Evolutionary conservation across 371 early-diverging fungal genomes (phyloP).

Genomic region (Mortierella sp.): DNA sequence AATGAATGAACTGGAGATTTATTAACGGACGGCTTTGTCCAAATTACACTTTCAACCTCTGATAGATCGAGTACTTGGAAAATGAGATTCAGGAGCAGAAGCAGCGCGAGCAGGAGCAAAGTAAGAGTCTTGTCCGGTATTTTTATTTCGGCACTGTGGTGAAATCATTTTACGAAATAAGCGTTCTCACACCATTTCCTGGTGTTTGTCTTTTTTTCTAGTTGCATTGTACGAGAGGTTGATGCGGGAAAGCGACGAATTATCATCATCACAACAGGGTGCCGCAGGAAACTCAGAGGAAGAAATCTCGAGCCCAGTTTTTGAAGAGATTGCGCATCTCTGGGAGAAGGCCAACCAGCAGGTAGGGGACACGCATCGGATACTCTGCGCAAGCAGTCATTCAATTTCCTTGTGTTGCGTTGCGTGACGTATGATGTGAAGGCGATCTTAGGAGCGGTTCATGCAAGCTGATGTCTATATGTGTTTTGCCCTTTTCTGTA

Average conservation of each 20-base stretch:
- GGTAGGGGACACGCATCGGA: slow-evolving; percentile 14
- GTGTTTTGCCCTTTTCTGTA: too few species aligned
- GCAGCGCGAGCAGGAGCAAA: slow-evolving; percentile 23
- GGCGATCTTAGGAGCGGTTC: too few species aligned
- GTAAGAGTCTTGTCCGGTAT: not conserved
- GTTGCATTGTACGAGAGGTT: slow-evolving; percentile 28
- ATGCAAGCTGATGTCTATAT: too few species aligned
- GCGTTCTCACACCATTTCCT: not conserved
- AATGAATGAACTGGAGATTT: not conserved
- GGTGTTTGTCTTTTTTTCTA: not conserved
- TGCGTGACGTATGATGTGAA: too few species aligned
- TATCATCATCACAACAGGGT: slow-evolving; percentile 15
- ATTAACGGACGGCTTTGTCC: not conserved
- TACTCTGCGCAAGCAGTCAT: not conserved
- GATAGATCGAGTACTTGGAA: slow-evolving; percentile 29
- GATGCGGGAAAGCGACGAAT: slow-evolving; percentile 28
- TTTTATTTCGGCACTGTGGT: not conserved
- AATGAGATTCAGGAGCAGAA: slow-evolving; percentile 35
- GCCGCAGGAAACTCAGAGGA: not conserved
- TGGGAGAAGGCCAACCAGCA: slow-evolving; percentile 28
- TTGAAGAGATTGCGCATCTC: slow-evolving; percentile 38
- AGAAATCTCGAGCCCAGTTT: slow-evolving; percentile 31
- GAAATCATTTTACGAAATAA: not conserved
- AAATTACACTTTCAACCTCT: not conserved
- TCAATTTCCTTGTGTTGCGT: too few species aligned